Evolutionary conservation across 768 basidiomycete genomes (phyloP).

Genomic region (Pleurotus platypus): DNA sequence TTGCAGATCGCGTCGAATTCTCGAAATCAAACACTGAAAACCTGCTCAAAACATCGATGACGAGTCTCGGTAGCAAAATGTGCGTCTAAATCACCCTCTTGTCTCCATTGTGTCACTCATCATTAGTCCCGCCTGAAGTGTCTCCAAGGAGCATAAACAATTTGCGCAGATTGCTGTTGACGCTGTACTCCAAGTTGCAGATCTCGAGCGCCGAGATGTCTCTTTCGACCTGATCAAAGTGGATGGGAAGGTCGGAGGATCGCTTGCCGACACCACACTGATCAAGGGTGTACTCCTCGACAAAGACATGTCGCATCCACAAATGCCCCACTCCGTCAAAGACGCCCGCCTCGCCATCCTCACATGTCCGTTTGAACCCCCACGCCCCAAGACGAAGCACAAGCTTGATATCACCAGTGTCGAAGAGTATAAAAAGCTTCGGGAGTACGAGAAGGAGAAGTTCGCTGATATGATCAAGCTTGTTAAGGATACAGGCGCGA

Average conservation of each 20-base stretch:
- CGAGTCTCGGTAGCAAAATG: conserved; percentile 98
- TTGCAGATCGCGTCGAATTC: conserved; percentile 88
- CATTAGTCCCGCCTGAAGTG: conserved; percentile 44
- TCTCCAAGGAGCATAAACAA: conserved; percentile 92
- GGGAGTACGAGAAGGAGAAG: conserved; percentile 94
- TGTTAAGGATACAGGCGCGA: conserved; percentile 96
- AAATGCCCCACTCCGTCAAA: conserved; percentile 87
- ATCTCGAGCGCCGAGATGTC: conserved; percentile 91
- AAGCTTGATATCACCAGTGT: conserved; percentile 96
- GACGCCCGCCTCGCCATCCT: conserved; percentile 95
- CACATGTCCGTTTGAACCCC: conserved; percentile 98
- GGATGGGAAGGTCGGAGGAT: conserved; percentile 97
- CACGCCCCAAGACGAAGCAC: conserved; percentile 98
- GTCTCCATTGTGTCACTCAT: background rate
- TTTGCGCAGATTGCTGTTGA: conserved; percentile 99
- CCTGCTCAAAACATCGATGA: conserved; percentile 92
- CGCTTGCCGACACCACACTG: conserved; percentile 89
- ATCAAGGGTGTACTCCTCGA: conserved; percentile 98
- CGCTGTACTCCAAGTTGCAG: conserved; percentile 92
- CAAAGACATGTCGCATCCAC: conserved; percentile 99
- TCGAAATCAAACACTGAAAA: conserved; percentile 79
- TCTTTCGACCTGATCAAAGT: conserved; percentile 99
- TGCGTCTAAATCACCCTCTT: conserved; percentile 29
- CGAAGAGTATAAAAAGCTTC: conserved; percentile 93
- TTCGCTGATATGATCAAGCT: conserved; percentile 95